Base-by-base conservation (phyloP, 192 early-diverging fungal species). In the Rhizoclosmatium sp. region DNA sequence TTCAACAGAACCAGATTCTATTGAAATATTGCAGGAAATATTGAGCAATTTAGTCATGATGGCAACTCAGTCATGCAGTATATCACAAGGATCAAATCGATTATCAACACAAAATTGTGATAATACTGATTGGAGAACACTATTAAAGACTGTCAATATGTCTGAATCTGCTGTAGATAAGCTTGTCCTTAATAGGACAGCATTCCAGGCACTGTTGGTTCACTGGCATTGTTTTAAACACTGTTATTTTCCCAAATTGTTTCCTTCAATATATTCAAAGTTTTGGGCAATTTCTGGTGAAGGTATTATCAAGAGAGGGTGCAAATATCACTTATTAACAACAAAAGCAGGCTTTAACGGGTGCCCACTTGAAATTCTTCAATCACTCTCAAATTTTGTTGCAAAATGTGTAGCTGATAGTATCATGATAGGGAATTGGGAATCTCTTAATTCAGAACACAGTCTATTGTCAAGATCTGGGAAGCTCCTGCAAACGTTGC, bases 161-260 rank as follows among this genome's bases (percentile, higher is more conserved):
- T 5, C 9, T 40, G 70, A 58, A 19, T 19, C 51, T 7, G 39
- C 14, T 49, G 54, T 39, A 2, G 61, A 75, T 21, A 75, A 64
- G 47, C 23, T 62, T 21, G 86, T 92, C 39, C 84, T 88, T 10
- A 89, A 91, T 73, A 88, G 90, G 80, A 85, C 87, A 12, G 89
- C 89, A 12, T 80, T 85, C 39, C 85, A 85, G 2, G 83, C 89
- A 40, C 86, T 91, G 19, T 83, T 86, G 42, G 91, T 92, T 72
- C 88, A 94, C 82, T 96, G 93, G 86, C 82, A 91, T n/a, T 83
- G 93, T 23, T 88, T 95, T 75, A 87, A 87, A 59, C 87, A 87
- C 19, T 79, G 85, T 56, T 95, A 94, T 71, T 82, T 96, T 3
- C 79, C 86, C 21, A 86, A 91, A 66, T 85, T 96, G 39, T 93